These are phyloP conservation scores for Lyophyllum shimeji DNA, from an alignment of 768 basidiomycete genomes.

Conservation along the genomic window DNA sequence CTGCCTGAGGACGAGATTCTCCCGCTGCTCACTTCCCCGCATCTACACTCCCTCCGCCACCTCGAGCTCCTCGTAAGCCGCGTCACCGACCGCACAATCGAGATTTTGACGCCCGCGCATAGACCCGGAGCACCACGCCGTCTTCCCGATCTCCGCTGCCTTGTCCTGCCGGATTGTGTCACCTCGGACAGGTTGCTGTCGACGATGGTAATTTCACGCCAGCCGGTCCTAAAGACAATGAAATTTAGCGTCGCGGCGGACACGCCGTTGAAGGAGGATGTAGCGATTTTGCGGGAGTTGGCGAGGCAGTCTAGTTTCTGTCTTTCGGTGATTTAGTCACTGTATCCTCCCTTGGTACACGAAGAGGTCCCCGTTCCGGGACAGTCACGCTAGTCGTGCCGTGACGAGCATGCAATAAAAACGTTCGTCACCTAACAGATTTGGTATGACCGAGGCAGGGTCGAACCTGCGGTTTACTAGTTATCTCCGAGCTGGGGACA, in stretches of 20 bases:
- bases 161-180: conserved; percentile 1
- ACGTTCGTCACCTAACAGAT: too few relatives aligned
- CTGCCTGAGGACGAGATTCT: conserved; percentile 3
- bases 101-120: background rate
- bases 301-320: background rate
- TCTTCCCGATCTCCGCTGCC: background rate
- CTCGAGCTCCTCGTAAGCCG: background rate
- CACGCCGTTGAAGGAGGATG: background rate
- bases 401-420: too few relatives aligned
- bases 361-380: too few relatives aligned
- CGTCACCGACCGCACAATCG: background rate
- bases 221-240: background rate
- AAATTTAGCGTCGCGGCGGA: background rate
- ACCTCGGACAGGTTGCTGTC: background rate
- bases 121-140: background rate
- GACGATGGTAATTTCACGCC: background rate
- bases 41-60: background rate
- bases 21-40: background rate
- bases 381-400: too few relatives aligned
- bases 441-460: too few relatives aligned
- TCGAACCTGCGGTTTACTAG: too few relatives aligned
- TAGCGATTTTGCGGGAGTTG: background rate
- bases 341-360: too few relatives aligned
- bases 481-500: too few relatives aligned
- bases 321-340: background rate